Evolutionary conservation across 2,329 filamentous ascomycete genomes (phyloP).

Genomic region (Penicillium sp.): DNA sequence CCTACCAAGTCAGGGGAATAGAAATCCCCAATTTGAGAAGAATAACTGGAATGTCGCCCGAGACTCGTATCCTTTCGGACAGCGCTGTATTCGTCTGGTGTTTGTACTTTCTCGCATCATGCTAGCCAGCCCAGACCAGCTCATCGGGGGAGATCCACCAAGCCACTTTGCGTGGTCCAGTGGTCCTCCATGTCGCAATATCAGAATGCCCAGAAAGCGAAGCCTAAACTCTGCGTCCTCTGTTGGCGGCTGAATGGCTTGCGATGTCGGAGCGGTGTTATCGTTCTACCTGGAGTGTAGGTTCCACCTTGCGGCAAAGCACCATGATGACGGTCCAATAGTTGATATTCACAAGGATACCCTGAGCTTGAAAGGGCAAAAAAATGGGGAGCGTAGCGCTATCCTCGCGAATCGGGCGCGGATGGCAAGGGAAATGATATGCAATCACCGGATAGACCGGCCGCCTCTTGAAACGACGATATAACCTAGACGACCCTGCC

Average conservation of each 20-base stretch:
- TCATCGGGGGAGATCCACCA: background rate
- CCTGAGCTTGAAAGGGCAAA: too few species aligned
- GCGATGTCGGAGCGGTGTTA: background rate
- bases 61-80: background rate
- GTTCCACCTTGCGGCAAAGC: background rate
- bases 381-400: background rate
- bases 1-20: too few species aligned
- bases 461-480: background rate
- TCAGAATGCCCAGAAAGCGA: background rate
- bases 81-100: background rate
- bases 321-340: background rate
- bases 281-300: too few species aligned
- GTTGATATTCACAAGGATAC: too few species aligned
- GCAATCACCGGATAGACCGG: background rate
- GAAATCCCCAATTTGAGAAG: too few species aligned
- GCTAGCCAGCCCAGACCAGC: background rate
- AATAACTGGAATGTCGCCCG: background rate
- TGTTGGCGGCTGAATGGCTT: background rate
- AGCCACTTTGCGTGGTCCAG: background rate
- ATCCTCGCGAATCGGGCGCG: background rate
- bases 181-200: constrained; percentile 16
- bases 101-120: background rate
- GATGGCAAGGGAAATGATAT: background rate
- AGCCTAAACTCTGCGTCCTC: background rate
- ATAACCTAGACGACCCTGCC: background rate